A percentile compares a stretch with the other conserved stretches of the same genome.
Evolutionary conservation across 345 rosid species (phyloP).

Genomic region (Salix udensis): DNA sequence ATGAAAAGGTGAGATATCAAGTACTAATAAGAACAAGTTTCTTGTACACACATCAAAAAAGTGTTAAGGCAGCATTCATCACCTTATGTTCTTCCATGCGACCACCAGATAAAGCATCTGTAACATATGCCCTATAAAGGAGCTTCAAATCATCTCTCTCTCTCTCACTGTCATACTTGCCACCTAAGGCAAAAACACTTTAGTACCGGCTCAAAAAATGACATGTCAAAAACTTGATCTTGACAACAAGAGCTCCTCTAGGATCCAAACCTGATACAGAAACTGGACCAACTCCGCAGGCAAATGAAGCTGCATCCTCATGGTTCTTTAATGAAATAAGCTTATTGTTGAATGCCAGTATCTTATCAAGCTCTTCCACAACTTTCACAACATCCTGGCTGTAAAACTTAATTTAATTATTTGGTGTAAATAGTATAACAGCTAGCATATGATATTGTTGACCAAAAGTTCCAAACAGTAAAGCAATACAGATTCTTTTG

Average conservation of each 20-base stretch:
- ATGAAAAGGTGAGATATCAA: background rate
- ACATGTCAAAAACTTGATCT: constrained; percentile 1
- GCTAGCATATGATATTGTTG: background rate
- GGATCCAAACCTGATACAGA: constrained; percentile 65
- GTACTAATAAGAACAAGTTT: background rate
- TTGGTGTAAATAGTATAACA: constrained; percentile 2
- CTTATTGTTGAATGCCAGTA: constrained; percentile 66
- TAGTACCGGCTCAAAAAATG: constrained; percentile 10
- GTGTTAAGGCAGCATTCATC: constrained; percentile 5
- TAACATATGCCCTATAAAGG: constrained; percentile 76
- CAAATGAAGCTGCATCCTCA: constrained; percentile 64
- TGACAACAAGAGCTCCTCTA: constrained; percentile 3
- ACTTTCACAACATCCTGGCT: constrained; percentile 61
- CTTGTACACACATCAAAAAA: background rate
- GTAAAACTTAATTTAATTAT: constrained; percentile 32
- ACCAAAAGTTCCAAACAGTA: background rate
- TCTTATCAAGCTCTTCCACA: constrained; percentile 71
- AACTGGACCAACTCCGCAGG: constrained; percentile 76
- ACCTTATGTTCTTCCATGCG: constrained; percentile 77
- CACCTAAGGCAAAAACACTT: constrained; percentile 54
- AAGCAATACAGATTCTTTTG: background rate
- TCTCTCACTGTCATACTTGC: constrained; percentile 74
- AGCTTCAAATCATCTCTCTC: constrained; percentile 90
- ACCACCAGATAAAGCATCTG: constrained; percentile 81
- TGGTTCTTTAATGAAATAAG: constrained; percentile 63